Base-by-base conservation (phyloP, 345 rosid species). In the Jatropha curcas region DNA sequence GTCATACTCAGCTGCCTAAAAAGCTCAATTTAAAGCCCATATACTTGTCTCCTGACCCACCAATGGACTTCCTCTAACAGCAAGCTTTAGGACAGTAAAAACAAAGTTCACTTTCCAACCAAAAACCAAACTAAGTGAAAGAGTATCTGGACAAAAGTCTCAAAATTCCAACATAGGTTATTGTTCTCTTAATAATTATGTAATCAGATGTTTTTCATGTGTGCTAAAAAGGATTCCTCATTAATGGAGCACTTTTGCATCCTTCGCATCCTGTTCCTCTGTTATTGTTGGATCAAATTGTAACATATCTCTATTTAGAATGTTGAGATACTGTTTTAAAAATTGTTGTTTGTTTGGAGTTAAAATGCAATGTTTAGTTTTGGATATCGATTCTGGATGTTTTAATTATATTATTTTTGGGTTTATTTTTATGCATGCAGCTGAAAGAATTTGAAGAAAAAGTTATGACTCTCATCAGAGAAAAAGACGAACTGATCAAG, bases 371-470 rank as follows among this genome's bases (percentile, higher is more conserved):
- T 3, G 6, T 10, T 11, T 28, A 53, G 37, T 43, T 76, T n/a
- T 25, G 28, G 34, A 14, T 56, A 50, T 19, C 19, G 41, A 13
- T 66, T 71, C 53, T 41, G 31, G 45, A 41, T 65, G 37, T 33
- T 67, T 11, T 25, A 22, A 24, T 55, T 77, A 45, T 72, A 61
- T 22, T 72, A 74, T 55, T 39, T 70, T 71, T 60, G 46, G 45
- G 60, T 53, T 27, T 76, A 66, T 37, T 27, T 73, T 68, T 70
- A 51, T 77, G 50, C n/a, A 25, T 84, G 79, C 71, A 93, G 99
- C 75, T 96, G 56, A 93, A 87, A 80, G 97, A 87, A 68, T 80
- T 67, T 67, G 97, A 87, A 76, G 93, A 84, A 71, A 96, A 91
- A 83, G 56, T 86, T 65, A 76, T 67, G 52, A 69, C 73, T 75